Base-by-base conservation (phyloP, 2,329 filamentous ascomycete species). In the Sarocladiaceae sp. region DNA sequence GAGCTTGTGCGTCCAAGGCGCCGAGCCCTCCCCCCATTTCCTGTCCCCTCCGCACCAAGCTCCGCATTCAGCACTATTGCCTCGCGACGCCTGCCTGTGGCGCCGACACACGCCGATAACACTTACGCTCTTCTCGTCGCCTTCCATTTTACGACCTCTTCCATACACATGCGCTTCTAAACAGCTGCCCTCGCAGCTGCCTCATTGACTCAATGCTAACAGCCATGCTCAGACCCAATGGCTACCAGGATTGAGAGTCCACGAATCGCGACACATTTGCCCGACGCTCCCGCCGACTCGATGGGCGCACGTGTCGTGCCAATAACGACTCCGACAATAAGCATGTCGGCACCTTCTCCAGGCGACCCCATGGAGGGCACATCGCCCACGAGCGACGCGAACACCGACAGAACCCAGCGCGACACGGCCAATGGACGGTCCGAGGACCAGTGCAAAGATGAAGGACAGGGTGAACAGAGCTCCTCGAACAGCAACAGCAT, bases 291-390 rank as follows among this genome's bases (percentile, higher is more conserved):
- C 17, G 11, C 23, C 26, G 12, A 31, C 44, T 33, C 44, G 17
- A 74, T 75, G 68, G 71, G 73, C 62, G 68, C 72, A 59, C 77
- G 78, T 63, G 79, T 81, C 42, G 70, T 85, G 46, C 79, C 81
- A 51, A 80, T 83, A 58, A 71, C 78, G 55, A 74, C 75, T 53
- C 76, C 80, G 33, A 78, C 73, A 54, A 78, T 82, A 63, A 77
- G 79, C 64, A 81, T 79, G 70, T 82, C 82, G 57, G 74, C 79
- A 51, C 77, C 80, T 18, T 77, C 76, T 47, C 76, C 77, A 26
- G 78, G 75, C 58, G 79, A 82, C 53, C 79, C 79, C 54, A 85
- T 84, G 80, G 81, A 84, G 55, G 75, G 83, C 57, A 78, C 79
- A 31, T 79, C 77, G 33, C 77, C 78, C 50, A 71, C 74, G 55